These are phyloP conservation scores for Begonia fuchsioides DNA, from an alignment of 306 rosid genomes.

Conservation along the genomic window DNA sequence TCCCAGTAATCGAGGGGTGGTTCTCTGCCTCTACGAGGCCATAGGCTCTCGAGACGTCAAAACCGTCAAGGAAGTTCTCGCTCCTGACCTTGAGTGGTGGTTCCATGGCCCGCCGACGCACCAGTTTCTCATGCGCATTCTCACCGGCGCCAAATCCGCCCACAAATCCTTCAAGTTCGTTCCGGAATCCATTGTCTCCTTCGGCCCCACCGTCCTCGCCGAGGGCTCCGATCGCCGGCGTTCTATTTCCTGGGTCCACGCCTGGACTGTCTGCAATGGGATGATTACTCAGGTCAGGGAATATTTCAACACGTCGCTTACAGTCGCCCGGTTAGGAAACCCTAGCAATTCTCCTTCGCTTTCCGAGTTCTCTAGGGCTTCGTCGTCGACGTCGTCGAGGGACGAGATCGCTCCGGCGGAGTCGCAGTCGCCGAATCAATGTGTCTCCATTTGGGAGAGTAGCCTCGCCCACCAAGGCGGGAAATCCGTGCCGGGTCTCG, in stretches of 20 bases:
- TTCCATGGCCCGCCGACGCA: constrained; percentile 91
- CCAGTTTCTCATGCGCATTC: constrained; percentile 71
- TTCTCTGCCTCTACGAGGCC: constrained; percentile 65
- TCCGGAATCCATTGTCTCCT: constrained; percentile 41
- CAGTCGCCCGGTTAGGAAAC: constrained; percentile 52
- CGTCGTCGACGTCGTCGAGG: constrained; percentile 6
- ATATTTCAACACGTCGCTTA: constrained; percentile 86
- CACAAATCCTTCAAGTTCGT: constrained; percentile 24
- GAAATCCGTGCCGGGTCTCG: constrained; percentile 83
- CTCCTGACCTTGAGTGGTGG: constrained; percentile 96
- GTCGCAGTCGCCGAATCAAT: constrained; percentile 16
- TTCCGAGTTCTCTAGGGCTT: neutral
- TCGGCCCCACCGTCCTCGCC: constrained; percentile 59
- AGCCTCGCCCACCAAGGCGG: constrained; percentile 52
- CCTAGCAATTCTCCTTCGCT: constrained; percentile 6
- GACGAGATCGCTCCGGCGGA: constrained; percentile 28
- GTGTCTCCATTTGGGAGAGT: constrained; percentile 84
- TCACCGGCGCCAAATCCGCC: constrained; percentile 45
- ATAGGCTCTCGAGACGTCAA: constrained; percentile 47
- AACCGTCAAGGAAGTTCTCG: constrained; percentile 50
- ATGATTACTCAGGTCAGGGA: constrained; percentile 73
- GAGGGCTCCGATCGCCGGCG: constrained; percentile 58
- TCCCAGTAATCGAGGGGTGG: constrained; percentile 55
- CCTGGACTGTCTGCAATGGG: constrained; percentile 77
- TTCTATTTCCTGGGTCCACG: constrained; percentile 79